Evolutionary conservation across 495 filamentous ascomycete species (phyloP).

Genomic region (Astrocystis sublimbata): DNA sequence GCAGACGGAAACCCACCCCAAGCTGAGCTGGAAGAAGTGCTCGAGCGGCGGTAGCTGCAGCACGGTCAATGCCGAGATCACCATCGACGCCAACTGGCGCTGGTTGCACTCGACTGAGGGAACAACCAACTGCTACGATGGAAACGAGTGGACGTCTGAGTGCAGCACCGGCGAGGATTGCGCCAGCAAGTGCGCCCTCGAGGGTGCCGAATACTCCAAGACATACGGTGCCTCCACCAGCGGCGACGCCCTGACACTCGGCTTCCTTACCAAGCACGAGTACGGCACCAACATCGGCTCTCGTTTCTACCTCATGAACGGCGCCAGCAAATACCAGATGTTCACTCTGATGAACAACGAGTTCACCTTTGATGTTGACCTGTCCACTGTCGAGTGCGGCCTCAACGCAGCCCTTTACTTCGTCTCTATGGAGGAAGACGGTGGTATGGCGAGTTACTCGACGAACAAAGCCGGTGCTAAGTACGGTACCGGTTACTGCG

Average conservation of each 20-base stretch:
- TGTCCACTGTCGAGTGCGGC: slow-evolving; percentile 55
- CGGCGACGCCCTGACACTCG: slow-evolving; percentile 49
- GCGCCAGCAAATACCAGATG: slow-evolving; percentile 54
- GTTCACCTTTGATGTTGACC: slow-evolving; percentile 63
- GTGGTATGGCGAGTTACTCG: slow-evolving; percentile 52
- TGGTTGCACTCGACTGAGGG: slow-evolving; percentile 44
- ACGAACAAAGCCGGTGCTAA: slow-evolving; percentile 61
- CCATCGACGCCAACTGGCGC: slow-evolving; percentile 56
- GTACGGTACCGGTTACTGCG: slow-evolving; percentile 63
- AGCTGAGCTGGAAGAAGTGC: slow-evolving; percentile 60
- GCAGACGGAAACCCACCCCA: slow-evolving; percentile 58
- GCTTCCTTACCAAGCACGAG: slow-evolving; percentile 57
- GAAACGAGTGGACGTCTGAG: slow-evolving; percentile 48
- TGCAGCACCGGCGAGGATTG: slow-evolving; percentile 42
- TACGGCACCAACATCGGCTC: slow-evolving; percentile 53
- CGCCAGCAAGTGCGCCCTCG: slow-evolving; percentile 48
- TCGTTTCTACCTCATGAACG: slow-evolving; percentile 59
- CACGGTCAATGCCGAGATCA: slow-evolving; percentile 40
- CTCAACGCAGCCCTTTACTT: slow-evolving; percentile 63
- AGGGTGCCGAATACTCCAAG: slow-evolving; percentile 49
- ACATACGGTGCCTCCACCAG: slow-evolving; percentile 53
- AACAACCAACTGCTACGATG: slow-evolving; percentile 52
- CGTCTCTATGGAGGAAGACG: slow-evolving; percentile 58
- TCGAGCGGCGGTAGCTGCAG: slow-evolving; percentile 52
- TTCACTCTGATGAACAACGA: slow-evolving; percentile 58